Base-by-base conservation (phyloP, 2,329 filamentous ascomycete species). In the Fusarium sp. region DNA sequence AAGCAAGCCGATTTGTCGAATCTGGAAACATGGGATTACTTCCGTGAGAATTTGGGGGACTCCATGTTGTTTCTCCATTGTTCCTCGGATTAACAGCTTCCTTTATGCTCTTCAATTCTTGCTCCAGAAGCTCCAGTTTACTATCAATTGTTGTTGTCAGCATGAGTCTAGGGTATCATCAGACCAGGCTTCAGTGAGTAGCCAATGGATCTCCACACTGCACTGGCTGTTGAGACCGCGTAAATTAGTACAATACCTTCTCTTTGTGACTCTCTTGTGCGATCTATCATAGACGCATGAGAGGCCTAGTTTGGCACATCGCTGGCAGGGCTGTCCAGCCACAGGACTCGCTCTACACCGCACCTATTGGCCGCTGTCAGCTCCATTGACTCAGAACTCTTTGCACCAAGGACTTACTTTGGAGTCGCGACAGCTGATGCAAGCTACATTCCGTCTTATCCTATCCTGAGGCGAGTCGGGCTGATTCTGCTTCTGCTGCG, bases 71-170 rank as follows among this genome's bases (percentile, higher is more conserved):
- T 2, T 78, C 77, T 35, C 66, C 62, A 6, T 73, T 71, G 24
- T 27, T 67, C 45, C 63, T 72, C 22, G 77, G 80, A 16, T 82
- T 79, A 47, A 90, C 88, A 52, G 84, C 86, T 72, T 89, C 84
- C 74, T 88, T 89, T 75, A 89, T 89, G 76, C 81, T 87, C 71
- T 83, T 85, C n/a, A 89, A 84, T 76, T 89, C 88, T 69, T 87
- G 85, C 60, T 87, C 87, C 6, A 89, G 81, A 70, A 88, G 85
- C 71, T 90, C 88, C 4, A 90, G 81, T 76, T 90, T 89, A 74
- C 88, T 89, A 56, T 54, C 27, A 29, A 11, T 14, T 24, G 57
- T 63, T 8, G 45, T 45, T 18, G 67, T 75, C 58, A 76, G 70
- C 45, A 64, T 20, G 22, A 11, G 47, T 69, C 18, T 62, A 52